Conservation (phyloP, 2,329 filamentous ascomycete species). For the Neodidymelliopsis sp. region DNA sequence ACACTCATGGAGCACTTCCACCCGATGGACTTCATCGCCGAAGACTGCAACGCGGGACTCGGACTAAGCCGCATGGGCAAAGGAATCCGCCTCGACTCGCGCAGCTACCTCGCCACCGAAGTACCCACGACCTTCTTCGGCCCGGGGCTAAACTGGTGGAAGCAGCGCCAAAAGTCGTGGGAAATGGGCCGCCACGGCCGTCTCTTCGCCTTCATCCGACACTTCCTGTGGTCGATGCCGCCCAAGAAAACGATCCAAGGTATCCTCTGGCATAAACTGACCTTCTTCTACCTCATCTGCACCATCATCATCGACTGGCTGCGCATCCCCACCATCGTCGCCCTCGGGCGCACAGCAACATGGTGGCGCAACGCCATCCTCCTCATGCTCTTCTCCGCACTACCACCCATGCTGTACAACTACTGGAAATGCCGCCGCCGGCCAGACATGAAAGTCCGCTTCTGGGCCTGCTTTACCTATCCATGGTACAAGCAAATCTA, state of each 20-base stretch:
- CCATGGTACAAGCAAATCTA: constrained; percentile 24
- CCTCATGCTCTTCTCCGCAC: constrained; percentile 16
- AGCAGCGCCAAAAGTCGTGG: constrained; percentile 24
- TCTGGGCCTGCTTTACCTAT: constrained; percentile 20
- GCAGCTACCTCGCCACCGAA: constrained; percentile 21
- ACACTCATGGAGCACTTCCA: constrained; percentile 22
- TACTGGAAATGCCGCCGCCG: constrained; percentile 19
- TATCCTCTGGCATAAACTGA: constrained; percentile 22
- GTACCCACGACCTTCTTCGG: constrained; percentile 24
- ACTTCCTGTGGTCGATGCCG: constrained; percentile 18
- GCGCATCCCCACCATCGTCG: constrained; percentile 19
- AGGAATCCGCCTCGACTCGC: constrained; percentile 20
- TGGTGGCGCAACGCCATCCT: constrained; percentile 18
- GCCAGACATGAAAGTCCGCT: constrained; percentile 16
- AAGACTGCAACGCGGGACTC: constrained; percentile 22
- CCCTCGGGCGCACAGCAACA: constrained; percentile 9
- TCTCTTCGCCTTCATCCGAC: constrained; percentile 19
- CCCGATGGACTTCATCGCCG: constrained; percentile 27
- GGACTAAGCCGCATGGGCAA: constrained; percentile 21
- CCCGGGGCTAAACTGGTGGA: constrained; percentile 25
- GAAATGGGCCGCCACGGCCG: constrained; percentile 27
- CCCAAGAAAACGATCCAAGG: constrained; percentile 14
- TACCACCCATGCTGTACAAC: constrained; percentile 18
- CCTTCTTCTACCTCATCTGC: constrained; percentile 20
- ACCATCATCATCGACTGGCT: constrained; percentile 26